Percentiles rank a stretch among this genome's conserved stretches.
phyloP scores from a whole-genome alignment of 495 filamentous ascomycete genomes.

The Trichoderma orchidacearum region DNA sequence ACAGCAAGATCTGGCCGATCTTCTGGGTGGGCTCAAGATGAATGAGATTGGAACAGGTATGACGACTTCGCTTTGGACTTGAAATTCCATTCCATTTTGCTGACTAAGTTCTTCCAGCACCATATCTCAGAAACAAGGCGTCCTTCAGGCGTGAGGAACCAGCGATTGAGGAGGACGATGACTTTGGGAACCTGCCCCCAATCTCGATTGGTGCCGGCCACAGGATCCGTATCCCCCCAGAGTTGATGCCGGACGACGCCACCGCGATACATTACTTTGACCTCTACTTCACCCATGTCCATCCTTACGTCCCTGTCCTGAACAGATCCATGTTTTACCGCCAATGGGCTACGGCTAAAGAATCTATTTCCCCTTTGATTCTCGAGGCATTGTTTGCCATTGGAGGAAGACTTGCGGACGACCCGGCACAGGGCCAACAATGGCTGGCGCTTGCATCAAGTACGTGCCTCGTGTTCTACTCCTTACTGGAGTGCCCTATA shows the following conservation, averaged over 20 bases:
- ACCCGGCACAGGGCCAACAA: conserved; percentile 72
- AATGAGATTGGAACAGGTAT: conserved; percentile 79
- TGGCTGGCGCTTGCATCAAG: conserved; percentile 90
- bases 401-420: conserved; percentile 67
- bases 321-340: conserved; percentile 76
- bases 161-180: conserved; percentile 69
- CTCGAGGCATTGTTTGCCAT: conserved; percentile 96
- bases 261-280: conserved; percentile 78
- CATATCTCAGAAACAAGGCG: conserved; percentile 70
- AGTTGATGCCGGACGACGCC: conserved; percentile 84
- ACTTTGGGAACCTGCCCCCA: conserved; percentile 50
- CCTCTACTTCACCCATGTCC: conserved; percentile 83
- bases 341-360: conserved; percentile 79
- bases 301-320: conserved; percentile 91
- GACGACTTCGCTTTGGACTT: conserved; percentile 10
- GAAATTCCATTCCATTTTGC: conserved; percentile 5
- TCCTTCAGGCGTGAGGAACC: conserved; percentile 46
- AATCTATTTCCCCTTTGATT: conserved; percentile 80
- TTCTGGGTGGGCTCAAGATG: conserved; percentile 75
- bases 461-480: conserved; percentile 28
- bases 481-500: not conserved
- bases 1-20: conserved; percentile 61
- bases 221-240: conserved; percentile 79
- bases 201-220: conserved; percentile 51
- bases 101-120: conserved; percentile 36